A percentile compares a stretch with the other conserved stretches of the same genome.
These are phyloP conservation scores for Xylariales sp. DNA, from an alignment of 2,329 filamentous ascomycete species.

Conservation along the genomic window DNA sequence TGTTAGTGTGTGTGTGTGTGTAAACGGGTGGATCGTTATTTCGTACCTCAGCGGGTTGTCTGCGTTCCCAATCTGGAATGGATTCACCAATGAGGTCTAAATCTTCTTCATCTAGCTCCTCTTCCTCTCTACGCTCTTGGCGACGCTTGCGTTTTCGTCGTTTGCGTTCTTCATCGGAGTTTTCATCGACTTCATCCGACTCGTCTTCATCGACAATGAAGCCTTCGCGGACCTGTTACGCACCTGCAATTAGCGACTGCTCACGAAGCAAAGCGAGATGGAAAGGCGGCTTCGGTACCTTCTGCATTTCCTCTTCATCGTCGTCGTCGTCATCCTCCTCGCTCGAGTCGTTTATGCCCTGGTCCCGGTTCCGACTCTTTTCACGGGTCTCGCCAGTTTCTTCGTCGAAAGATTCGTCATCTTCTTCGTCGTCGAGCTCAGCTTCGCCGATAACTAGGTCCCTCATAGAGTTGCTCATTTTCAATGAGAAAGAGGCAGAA, in stretches of 20 bases:
- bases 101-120: slow-evolving; percentile 94
- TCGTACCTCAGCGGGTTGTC: slow-evolving; percentile 75
- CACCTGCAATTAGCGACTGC: slow-evolving; percentile 36
- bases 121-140: slow-evolving; percentile 83
- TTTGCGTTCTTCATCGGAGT: slow-evolving; percentile 68
- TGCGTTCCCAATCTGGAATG: slow-evolving; percentile 75
- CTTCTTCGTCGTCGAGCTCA: slow-evolving; percentile 85
- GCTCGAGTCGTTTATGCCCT: slow-evolving; percentile 81
- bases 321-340: slow-evolving; percentile 95
- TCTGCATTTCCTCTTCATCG: slow-evolving; percentile 84
- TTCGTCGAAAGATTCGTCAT: slow-evolving; percentile 85
- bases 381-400: slow-evolving; percentile 71
- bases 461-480: slow-evolving; percentile 73
- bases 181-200: slow-evolving; percentile 74
- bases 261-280: background rate
- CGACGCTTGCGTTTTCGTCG: slow-evolving; percentile 80
- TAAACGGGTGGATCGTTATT: background rate
- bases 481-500: slow-evolving; percentile 44
- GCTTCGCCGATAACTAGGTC: slow-evolving; percentile 88
- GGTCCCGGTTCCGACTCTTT: slow-evolving; percentile 57
- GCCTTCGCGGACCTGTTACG: slow-evolving; percentile 81
- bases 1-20: slow-evolving; percentile 31
- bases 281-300: slow-evolving; percentile 61
- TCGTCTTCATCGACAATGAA: slow-evolving; percentile 96
- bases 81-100: slow-evolving; percentile 92